Base-by-base conservation (phyloP, 176 grass and related monocot species). In the Echinochloa phyllopogon region DNA sequence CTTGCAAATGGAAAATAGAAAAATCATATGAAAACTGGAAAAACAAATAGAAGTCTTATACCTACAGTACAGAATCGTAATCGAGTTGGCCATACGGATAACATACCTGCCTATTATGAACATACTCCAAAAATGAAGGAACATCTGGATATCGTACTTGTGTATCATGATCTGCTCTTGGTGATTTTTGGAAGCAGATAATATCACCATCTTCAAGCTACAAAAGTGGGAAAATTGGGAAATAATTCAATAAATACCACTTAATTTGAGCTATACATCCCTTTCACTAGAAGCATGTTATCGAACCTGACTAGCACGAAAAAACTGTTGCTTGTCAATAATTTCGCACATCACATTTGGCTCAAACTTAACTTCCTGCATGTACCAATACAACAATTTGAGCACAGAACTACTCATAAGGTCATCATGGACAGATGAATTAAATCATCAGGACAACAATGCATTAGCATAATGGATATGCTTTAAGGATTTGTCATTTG, bases 201-300 rank as follows among this genome's bases (percentile, higher is more conserved):
- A 97, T 94, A 76, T 97, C 94, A 14, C 94, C 94, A 90, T 94
- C 94, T 87, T 97, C 94, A 92, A 97, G 92, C 94, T 97, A 80
- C 62, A 92, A 80, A 69, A 72, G 78, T 56, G 49, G 69, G 6
- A 72, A 83, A 82, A n/a, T 73, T 76, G 25, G 38, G 24, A n/a
- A 87, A 72, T 20, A 45, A 73, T 67, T 70, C 78, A 80, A 80
- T 58, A 79, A 68, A 20, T 48, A 7, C 10, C 21, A 5, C 66
- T 56, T 37, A 82, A 82, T 59, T 65, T 20, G 17, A 81, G 58
- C 52, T 66, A 1, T 81, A 39, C 42, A 67, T 33, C 76, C 24
- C 10, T 53, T 75, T 37, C 58, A 80, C 75, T 41, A 24, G 0
- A 84, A 85, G 65, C 42, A 24, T 79, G 25, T 57, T 56, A 36